Evolutionary conservation across 2,329 filamentous ascomycete genomes (phyloP).

Genomic region (Colletotrichum lindemuthianum): DNA sequence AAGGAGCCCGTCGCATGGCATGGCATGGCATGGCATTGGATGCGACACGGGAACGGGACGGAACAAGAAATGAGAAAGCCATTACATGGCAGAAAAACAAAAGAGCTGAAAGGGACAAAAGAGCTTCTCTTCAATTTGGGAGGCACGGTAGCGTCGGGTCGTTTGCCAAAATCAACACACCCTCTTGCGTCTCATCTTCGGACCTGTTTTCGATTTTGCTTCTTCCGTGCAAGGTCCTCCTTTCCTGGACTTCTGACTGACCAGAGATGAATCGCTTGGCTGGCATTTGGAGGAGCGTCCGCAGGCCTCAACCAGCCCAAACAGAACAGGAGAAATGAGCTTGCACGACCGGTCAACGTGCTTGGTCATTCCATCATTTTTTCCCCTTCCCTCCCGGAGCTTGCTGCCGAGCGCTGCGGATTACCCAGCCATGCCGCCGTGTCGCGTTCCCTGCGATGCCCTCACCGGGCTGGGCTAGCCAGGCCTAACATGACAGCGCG

Average conservation of each 20-base stretch:
- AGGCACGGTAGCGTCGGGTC: background rate
- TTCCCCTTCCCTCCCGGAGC: background rate
- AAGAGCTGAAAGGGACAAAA: background rate
- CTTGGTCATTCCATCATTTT: constrained; percentile 7
- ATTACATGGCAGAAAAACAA: background rate
- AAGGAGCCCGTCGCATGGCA: background rate
- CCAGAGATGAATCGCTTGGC: constrained; percentile 13
- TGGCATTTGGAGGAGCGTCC: constrained; percentile 4
- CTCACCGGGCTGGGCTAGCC: constrained; percentile 16
- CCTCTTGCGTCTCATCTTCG: constrained; percentile 4
- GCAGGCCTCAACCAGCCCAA: constrained; percentile 16
- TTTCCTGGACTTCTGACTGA: constrained; percentile 7
- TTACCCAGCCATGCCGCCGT: constrained; percentile 11
- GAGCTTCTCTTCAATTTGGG: too few species aligned
- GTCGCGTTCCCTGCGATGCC: constrained; percentile 28
- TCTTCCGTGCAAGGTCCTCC: constrained; percentile 30
- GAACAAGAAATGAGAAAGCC: background rate
- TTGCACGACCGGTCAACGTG: constrained; percentile 13
- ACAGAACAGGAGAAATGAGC: constrained; percentile 6
- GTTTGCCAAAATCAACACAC: constrained; percentile 10
- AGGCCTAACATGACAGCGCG: constrained; percentile 23
- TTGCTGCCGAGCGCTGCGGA: constrained; percentile 5
- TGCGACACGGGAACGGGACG: background rate
- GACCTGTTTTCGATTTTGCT: constrained; percentile 12
- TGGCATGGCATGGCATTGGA: background rate